A percentile compares a stretch with the other conserved stretches of the same genome.
These are phyloP conservation scores for Globisporangium carolinianum DNA, from an alignment of 352 stramenopile species.

Conservation along the genomic window DNA sequence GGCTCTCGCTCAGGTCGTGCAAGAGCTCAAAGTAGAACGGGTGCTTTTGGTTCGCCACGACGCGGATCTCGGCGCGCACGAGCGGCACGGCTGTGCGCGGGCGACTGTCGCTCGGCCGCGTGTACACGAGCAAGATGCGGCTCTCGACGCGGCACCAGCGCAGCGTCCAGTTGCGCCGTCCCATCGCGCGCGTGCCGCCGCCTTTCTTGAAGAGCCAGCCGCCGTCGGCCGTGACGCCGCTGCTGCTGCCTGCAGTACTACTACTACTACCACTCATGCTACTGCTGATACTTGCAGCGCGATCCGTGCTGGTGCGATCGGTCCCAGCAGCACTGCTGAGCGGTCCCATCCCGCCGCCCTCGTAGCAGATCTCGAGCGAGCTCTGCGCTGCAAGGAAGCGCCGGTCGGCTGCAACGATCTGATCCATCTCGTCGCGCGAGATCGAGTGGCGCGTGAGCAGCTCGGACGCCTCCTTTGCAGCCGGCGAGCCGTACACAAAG, in stretches of 20 bases:
- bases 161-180: constrained; percentile 65
- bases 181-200: constrained; percentile 64
- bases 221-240: not conserved
- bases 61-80: constrained; percentile 50
- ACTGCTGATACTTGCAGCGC: not conserved
- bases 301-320: not conserved
- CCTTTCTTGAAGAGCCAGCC: constrained; percentile 83
- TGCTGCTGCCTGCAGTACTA: not conserved
- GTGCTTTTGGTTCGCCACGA: constrained; percentile 62
- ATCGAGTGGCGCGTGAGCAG: constrained; percentile 56
- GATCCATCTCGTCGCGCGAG: constrained; percentile 61
- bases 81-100: constrained; percentile 62
- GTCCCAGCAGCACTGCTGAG: not conserved
- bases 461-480: constrained; percentile 41
- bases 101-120: constrained; percentile 32
- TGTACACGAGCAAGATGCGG: constrained; percentile 70
- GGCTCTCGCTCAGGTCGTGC: constrained; percentile 67
- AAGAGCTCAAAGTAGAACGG: constrained; percentile 78
- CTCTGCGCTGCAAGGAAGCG: constrained; percentile 71
- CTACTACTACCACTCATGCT: not conserved
- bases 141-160: constrained; percentile 75
- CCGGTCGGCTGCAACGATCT: constrained; percentile 61
- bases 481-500: constrained; percentile 68
- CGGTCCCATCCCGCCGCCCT: not conserved
- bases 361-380: constrained; percentile 15